Evolutionary conservation across 257 asterid species (phyloP).

Genomic region (Ocimum tenuiflorum): DNA sequence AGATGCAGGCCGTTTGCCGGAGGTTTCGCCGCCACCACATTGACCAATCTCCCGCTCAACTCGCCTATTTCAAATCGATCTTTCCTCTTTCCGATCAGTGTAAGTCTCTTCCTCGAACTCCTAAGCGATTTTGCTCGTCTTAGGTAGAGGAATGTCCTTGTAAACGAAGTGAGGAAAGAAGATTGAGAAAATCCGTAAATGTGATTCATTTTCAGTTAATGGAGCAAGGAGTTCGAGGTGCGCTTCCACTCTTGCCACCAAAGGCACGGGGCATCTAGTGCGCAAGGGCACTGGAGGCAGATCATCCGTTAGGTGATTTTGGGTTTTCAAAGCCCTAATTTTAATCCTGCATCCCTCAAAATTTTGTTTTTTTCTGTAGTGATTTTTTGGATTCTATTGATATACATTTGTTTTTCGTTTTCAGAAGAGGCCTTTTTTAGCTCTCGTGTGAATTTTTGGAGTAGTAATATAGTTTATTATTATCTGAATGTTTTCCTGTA

Average conservation of each 20-base stretch:
- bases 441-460: neutral
- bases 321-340: constrained; percentile 11
- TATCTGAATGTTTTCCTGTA: neutral
- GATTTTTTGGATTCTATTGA: neutral
- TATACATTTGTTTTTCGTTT: neutral
- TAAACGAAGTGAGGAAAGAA: neutral
- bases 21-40: constrained; percentile 37
- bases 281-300: constrained; percentile 99
- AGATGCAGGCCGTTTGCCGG: constrained; percentile 50
- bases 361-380: neutral
- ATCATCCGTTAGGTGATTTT: constrained; percentile 79
- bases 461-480: neutral
- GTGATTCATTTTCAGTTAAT: constrained; percentile 31
- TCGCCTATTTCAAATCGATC: constrained; percentile 33
- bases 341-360: neutral
- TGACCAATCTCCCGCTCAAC: constrained; percentile 26
- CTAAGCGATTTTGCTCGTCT: neutral
- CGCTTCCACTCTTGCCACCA: constrained; percentile 62
- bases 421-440: neutral
- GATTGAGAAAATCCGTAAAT: neutral
- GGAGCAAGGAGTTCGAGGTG: constrained; percentile 42
- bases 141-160: too few relatives aligned
- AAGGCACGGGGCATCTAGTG: constrained; percentile 73
- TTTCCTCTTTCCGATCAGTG: constrained; percentile 32
- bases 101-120: constrained; percentile 28